phyloP scores from a whole-genome alignment of 371 early-diverging fungal genomes.

The Syncephalis plumigaleata region DNA sequence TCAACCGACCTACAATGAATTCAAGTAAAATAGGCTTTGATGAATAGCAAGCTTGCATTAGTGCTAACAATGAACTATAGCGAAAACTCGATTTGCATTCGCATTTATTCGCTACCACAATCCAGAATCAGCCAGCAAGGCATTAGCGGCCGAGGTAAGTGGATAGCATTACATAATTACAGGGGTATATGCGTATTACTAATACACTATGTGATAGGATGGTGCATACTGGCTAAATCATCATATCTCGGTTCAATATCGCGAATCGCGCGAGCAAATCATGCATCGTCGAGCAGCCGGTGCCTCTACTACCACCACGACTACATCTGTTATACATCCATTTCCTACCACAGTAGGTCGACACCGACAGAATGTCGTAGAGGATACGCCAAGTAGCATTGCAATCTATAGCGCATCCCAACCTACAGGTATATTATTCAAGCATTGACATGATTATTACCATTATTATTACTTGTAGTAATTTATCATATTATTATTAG shows the following conservation, averaged over 20 bases:
- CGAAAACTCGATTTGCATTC: conserved; percentile 13
- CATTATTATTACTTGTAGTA: too few species aligned
- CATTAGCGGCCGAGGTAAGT: conserved; percentile 37
- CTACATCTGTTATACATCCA: too few species aligned
- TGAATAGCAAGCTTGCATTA: neutral
- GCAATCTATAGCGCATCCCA: too few species aligned
- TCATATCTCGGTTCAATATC: conserved; percentile 1
- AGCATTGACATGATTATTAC: too few species aligned
- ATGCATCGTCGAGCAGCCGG: neutral
- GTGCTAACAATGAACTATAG: conserved; percentile 1
- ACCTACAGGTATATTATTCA: too few species aligned
- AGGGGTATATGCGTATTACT: neutral
- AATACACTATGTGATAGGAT: neutral
- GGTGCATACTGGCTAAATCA: neutral
- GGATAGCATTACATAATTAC: neutral
- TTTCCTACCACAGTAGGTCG: too few species aligned
- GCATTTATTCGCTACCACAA: conserved; percentile 48
- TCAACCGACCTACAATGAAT: conserved; percentile 17
- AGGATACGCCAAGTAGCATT: too few species aligned
- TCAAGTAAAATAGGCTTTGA: neutral
- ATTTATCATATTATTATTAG: too few species aligned
- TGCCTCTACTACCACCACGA: too few species aligned
- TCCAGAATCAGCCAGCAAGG: conserved; percentile 23
- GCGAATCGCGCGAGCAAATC: neutral
- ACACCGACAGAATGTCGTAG: too few species aligned